Conservation (phyloP, 2,329 filamentous ascomycete genomes). For the Fusarium sp. region DNA sequence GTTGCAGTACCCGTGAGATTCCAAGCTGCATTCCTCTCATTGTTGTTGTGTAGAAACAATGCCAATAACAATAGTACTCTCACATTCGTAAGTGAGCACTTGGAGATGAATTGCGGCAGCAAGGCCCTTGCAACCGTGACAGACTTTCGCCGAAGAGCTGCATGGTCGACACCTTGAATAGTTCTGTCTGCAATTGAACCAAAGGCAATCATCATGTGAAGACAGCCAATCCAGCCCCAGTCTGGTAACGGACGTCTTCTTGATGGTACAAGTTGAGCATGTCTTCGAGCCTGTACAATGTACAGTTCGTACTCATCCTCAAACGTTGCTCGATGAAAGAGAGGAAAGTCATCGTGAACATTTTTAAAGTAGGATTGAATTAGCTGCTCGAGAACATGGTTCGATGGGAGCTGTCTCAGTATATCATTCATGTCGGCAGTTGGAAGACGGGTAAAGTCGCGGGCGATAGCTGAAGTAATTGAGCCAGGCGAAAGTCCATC, state of each 20-base stretch:
- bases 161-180: slow-evolving; percentile 42
- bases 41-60: slow-evolving; percentile 51
- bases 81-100: slow-evolving; percentile 28
- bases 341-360: slow-evolving; percentile 49
- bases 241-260: slow-evolving; percentile 35
- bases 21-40: slow-evolving; percentile 52
- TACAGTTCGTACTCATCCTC: slow-evolving; percentile 48
- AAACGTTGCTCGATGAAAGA: slow-evolving; percentile 49
- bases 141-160: slow-evolving; percentile 34
- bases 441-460: slow-evolving; percentile 42
- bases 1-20: slow-evolving; percentile 48
- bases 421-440: slow-evolving; percentile 43
- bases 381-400: slow-evolving; percentile 44
- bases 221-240: slow-evolving; percentile 49
- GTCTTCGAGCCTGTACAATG: slow-evolving; percentile 33
- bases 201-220: slow-evolving; percentile 52
- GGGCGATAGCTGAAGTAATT: slow-evolving; percentile 41
- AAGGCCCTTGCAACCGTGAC: slow-evolving; percentile 13
- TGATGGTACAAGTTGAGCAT: slow-evolving; percentile 2
- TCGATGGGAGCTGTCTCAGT: slow-evolving; percentile 40
- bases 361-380: slow-evolving; percentile 49
- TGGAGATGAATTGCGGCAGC: slow-evolving; percentile 31
- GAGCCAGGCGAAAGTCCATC: slow-evolving; percentile 40
- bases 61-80: slow-evolving; percentile 29
- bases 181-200: slow-evolving; percentile 45